Evolutionary conservation across 345 rosid species (phyloP).

Genomic region (Populus davidiana): DNA sequence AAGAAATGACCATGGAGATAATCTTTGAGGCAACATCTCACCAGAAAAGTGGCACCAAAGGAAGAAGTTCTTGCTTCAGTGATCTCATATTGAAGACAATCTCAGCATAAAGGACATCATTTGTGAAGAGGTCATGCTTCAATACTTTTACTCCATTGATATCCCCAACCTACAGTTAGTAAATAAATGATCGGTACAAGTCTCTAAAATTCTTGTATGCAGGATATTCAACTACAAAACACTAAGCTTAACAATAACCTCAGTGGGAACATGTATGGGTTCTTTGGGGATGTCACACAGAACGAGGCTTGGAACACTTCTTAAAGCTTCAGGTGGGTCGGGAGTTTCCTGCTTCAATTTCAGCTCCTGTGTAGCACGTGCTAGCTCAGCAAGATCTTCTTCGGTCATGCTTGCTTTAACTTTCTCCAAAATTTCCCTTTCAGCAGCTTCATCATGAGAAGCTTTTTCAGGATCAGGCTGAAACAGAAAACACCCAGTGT

Average conservation of each 20-base stretch:
- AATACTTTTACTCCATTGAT: constrained; percentile 83
- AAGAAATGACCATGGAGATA: constrained; percentile 8
- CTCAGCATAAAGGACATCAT: constrained; percentile 88
- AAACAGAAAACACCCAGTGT: constrained; percentile 18
- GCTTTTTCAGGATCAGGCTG: constrained; percentile 95
- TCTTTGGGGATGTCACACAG: constrained; percentile 83
- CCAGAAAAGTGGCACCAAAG: constrained; percentile 91
- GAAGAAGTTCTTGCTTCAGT: constrained; percentile 85
- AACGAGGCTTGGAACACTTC: constrained; percentile 73
- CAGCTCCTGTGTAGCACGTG: constrained; percentile 80
- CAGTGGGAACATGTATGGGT: constrained; percentile 67
- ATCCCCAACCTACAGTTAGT: constrained; percentile 60
- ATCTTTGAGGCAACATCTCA: constrained; percentile 34
- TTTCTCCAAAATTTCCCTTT: constrained; percentile 63
- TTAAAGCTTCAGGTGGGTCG: constrained; percentile 89
- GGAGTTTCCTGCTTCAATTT: constrained; percentile 92
- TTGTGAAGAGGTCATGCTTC: constrained; percentile 89
- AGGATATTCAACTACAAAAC: constrained; percentile 16
- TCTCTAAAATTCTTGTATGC: not conserved
- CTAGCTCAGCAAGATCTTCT: constrained; percentile 91
- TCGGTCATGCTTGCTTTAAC: constrained; percentile 78
- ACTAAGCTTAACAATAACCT: constrained; percentile 44
- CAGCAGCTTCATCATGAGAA: constrained; percentile 77
- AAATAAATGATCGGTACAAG: constrained; percentile 4
- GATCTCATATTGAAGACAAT: constrained; percentile 83